Evolutionary conservation across 805 yeast species (phyloP).

Genomic region (Kodamaea restingae): DNA sequence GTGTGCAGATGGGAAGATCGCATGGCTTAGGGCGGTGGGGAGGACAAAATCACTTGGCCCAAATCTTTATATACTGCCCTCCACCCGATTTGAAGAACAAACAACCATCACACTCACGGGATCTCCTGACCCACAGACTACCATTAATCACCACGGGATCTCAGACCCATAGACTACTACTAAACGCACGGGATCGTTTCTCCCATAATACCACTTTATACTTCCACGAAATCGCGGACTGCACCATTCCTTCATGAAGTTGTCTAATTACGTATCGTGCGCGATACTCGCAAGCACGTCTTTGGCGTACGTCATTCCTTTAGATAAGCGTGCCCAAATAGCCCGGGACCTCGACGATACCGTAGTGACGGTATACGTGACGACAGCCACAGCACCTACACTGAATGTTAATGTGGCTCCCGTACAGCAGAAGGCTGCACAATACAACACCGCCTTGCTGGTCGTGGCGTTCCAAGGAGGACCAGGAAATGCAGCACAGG

Average conservation of each 20-base stretch:
- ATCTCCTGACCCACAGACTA: no score
- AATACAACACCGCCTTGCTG: slow-evolving; percentile 4
- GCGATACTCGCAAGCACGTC: slow-evolving; percentile 8
- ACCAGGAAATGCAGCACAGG: slow-evolving; percentile 8
- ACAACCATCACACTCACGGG: no score
- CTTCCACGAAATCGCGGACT: no score
- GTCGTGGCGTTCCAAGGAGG: slow-evolving; percentile 10
- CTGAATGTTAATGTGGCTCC: slow-evolving; percentile 3
- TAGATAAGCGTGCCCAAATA: slow-evolving; percentile 5
- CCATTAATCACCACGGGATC: no score
- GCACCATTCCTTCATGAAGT: no score
- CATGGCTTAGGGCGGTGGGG: not conserved
- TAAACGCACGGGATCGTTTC: no score
- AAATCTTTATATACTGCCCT: not conserved
- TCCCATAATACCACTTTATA: no score
- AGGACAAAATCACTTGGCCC: not conserved
- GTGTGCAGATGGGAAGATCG: not conserved
- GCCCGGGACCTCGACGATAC: slow-evolving; percentile 1
- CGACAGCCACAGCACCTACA: not conserved
- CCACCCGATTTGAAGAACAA: no score
- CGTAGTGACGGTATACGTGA: slow-evolving; percentile 1
- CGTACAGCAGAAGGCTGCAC: not conserved
- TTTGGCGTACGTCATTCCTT: slow-evolving; percentile 10
- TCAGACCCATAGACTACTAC: no score
- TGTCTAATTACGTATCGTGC: slow-evolving; percentile 6